Evolutionary conservation across 305 asterid genomes (phyloP).

Genomic region (Caryopteris hybrid): DNA sequence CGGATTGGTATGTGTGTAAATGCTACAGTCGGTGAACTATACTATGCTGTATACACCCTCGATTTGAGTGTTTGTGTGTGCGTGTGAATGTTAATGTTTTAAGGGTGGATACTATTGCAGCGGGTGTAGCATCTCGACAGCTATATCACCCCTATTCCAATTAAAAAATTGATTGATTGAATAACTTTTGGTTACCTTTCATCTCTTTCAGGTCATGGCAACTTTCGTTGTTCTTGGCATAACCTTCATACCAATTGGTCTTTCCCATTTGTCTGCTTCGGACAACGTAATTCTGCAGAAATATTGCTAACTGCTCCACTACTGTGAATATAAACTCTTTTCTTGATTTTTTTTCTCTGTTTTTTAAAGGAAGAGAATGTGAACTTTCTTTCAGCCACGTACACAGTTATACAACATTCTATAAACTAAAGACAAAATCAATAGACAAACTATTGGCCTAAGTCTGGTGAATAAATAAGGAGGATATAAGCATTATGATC

Average conservation of each 20-base stretch:
- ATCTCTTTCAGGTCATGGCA: constrained; percentile 60
- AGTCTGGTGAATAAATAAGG: too few species aligned
- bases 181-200: background rate
- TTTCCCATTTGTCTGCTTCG: constrained; percentile 71
- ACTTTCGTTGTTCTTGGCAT: constrained; percentile 56
- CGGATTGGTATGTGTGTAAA: constrained; percentile 44
- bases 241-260: constrained; percentile 73
- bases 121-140: background rate
- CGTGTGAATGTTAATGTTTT: too few species aligned
- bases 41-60: too few species aligned
- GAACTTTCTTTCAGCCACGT: too few species aligned
- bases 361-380: too few species aligned
- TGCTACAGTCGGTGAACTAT: background rate
- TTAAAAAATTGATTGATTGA: background rate
- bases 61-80: too few species aligned
- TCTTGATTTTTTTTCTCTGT: too few species aligned
- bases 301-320: background rate
- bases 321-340: background rate
- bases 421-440: too few species aligned
- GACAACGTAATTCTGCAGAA: constrained; percentile 36
- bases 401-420: too few species aligned
- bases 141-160: background rate
- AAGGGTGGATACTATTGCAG: too few species aligned
- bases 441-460: too few species aligned
- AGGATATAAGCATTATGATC: too few species aligned